A percentile compares a stretch with the other conserved stretches of the same genome.
These are phyloP conservation scores for Aspergillus incahuasiensis DNA, from an alignment of 495 filamentous ascomycete genomes.

Conservation along the genomic window DNA sequence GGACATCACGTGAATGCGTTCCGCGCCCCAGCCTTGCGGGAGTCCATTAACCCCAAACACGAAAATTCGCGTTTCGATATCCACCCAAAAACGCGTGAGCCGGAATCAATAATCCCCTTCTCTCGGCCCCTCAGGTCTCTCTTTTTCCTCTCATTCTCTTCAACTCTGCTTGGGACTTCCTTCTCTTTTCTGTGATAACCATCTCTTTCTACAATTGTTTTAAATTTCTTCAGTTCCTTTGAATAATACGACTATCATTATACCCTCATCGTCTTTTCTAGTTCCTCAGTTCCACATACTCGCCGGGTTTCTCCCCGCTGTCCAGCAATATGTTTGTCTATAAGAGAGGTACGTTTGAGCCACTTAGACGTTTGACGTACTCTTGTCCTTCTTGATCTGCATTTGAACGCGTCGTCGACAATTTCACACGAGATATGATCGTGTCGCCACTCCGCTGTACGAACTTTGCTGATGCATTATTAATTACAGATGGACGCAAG, in stretches of 20 bases:
- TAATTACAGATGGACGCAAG: conserved; percentile 83
- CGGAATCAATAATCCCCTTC: conserved; percentile 34
- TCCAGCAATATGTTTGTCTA: conserved; percentile 59
- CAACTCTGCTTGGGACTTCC: conserved; percentile 18
- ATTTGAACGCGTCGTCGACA: neutral
- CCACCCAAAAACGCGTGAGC: conserved; percentile 34
- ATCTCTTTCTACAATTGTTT: conserved; percentile 14
- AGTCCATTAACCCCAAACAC: conserved; percentile 34
- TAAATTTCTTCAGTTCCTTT: conserved; percentile 5
- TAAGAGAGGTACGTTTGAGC: conserved; percentile 58
- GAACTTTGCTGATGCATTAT: conserved; percentile 21
- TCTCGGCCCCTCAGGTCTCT: conserved; percentile 34
- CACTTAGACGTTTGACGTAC: neutral
- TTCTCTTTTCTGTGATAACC: conserved; percentile 8
- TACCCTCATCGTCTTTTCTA: conserved; percentile 10
- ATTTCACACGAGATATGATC: neutral
- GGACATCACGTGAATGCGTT: neutral
- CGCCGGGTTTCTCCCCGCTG: conserved; percentile 6
- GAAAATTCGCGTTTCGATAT: conserved; percentile 36
- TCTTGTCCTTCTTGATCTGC: neutral
- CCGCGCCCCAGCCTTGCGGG: conserved; percentile 3
- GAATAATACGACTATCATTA: conserved; percentile 14
- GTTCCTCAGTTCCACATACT: conserved; percentile 11
- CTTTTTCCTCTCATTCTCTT: conserved; percentile 26
- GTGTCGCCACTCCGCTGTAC: conserved; percentile 26